Evolutionary conservation across 768 basidiomycete genomes (phyloP).

Genomic region (Lactarius hatsudake): DNA sequence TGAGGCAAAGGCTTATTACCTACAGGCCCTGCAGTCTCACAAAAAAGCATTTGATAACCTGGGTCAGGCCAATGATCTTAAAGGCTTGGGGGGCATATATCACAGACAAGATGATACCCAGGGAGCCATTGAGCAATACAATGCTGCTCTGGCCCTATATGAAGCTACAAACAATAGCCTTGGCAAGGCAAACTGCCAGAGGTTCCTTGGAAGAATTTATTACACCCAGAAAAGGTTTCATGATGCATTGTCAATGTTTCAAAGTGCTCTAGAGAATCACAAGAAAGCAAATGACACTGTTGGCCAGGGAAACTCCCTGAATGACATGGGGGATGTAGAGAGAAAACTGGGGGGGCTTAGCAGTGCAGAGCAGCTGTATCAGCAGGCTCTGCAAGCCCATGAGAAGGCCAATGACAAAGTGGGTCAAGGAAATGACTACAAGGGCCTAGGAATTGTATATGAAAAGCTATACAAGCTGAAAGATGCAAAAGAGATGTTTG

Average conservation of each 20-base stretch:
- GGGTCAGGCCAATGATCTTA: conserved; percentile 25
- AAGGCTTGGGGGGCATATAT: conserved; percentile 21
- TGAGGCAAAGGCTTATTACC: conserved; percentile 14
- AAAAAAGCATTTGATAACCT: conserved; percentile 17
- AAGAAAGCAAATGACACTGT: conserved; percentile 10
- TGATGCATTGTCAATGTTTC: conserved; percentile 13
- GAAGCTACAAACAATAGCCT: conserved; percentile 6
- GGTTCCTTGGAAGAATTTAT: conserved; percentile 4
- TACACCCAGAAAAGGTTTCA: not conserved
- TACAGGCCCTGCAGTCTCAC: conserved; percentile 8
- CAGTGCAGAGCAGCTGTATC: conserved; percentile 11
- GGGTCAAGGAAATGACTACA: conserved; percentile 22
- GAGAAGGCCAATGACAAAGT: conserved; percentile 18
- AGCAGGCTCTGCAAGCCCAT: conserved; percentile 11
- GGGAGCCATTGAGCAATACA: conserved; percentile 6
- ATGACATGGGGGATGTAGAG: conserved; percentile 17
- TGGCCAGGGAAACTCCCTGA: conserved; percentile 21
- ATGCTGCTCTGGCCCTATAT: conserved; percentile 4
- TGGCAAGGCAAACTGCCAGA: conserved; percentile 22
- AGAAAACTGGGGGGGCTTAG: not conserved
- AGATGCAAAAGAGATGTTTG: conserved; percentile 19
- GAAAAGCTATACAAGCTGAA: conserved; percentile 11
- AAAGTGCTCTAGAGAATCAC: conserved; percentile 16
- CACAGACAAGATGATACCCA: not conserved
- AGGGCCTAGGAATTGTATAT: conserved; percentile 16